phyloP scores from a whole-genome alignment of 192 early-diverging fungal genomes.

The Backusella mclennaniae region DNA sequence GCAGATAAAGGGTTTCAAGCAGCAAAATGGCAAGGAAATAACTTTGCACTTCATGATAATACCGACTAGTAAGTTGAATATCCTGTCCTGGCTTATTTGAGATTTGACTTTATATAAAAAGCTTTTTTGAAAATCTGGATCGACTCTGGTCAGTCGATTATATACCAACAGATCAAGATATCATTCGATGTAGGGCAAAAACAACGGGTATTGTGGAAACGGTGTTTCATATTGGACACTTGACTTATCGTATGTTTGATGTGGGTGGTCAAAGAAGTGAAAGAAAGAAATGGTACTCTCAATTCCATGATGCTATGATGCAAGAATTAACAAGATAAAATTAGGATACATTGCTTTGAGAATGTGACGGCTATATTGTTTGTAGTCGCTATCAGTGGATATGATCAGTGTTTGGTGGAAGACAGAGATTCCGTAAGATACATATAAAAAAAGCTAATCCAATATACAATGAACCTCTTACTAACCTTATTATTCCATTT shows the following conservation, averaged over 20 bases:
- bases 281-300: slow-evolving; percentile 84
- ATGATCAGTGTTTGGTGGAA: slow-evolving; percentile 59
- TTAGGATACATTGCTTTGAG: slow-evolving; percentile 46
- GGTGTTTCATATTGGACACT: slow-evolving; percentile 44
- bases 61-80: slow-evolving; percentile 49
- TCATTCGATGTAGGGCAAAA: slow-evolving; percentile 54
- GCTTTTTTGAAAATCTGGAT: slow-evolving; percentile 54
- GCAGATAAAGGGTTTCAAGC: slow-evolving; percentile 41
- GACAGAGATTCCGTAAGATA: slow-evolving; percentile 39
- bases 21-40: slow-evolving; percentile 39
- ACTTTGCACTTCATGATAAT: slow-evolving; percentile 53
- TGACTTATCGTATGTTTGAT: slow-evolving; percentile 86
- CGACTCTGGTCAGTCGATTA: slow-evolving; percentile 42
- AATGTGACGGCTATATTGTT: slow-evolving; percentile 57
- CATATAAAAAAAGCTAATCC: too few species aligned
- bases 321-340: too few species aligned
- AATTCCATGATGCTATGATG: not conserved
- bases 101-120: slow-evolving; percentile 1
- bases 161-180: slow-evolving; percentile 56
- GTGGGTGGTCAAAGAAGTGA: slow-evolving; percentile 98
- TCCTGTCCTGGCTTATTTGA: not conserved
- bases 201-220: slow-evolving; percentile 64
- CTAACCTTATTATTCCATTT: not conserved
- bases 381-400: slow-evolving; percentile 56
- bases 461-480: too few species aligned